Evolutionary conservation across 1,284 basidiomycete species (phyloP), one percentile per base, ranked within the genome.

Genomic region (Fomitiporia mediterranea): DNA sequence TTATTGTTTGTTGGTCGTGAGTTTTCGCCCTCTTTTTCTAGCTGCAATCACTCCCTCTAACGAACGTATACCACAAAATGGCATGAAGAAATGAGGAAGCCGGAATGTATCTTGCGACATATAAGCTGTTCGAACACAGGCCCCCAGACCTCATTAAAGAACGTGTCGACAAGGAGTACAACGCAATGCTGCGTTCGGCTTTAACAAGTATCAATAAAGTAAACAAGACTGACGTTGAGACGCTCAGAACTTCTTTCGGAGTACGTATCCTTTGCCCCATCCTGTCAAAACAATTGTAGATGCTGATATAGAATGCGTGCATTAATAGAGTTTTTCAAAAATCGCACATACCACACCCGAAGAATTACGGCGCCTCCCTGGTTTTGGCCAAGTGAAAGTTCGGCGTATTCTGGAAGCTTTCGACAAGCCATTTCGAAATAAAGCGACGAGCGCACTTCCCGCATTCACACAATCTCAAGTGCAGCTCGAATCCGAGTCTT

Each of bases 151-250:
- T 93, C 62, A 95, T 99, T 72, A 96, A 95, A 69, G 95, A 98
- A 68, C 85, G 92, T 25, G 77, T 92, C 4, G 92, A 94, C 67
- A 92, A 95, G 63, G 89, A 91, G 64, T 94, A 97, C 66, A 71
- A 81, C 59, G 83, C 91, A 4, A 81, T 94, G 64, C 72, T 98
- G 11, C 89, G 90, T 38, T 83, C 84, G n/a, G 82, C 91, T 0
- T 75, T 99, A 34, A 99, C 96, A 0, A 86, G 84, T 62, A 90
- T 98, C 61, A 88, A 83, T 65, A 94, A 92, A 63, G 89, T 99
- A 56, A 99, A 99, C 74, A 98, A 96, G 76, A 98, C 96, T 0
- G 97, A 99, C 66, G 94, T 96, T 0, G 85, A 94, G 69, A 97
- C 95, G 0, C 74, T 99, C 25, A 81, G 90, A n/a, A 87, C 89